A percentile compares a stretch with the other conserved stretches of the same genome.
These are phyloP conservation scores for Macrocystidia cucumis DNA, from an alignment of 1,284 basidiomycete species.

Conservation along the genomic window DNA sequence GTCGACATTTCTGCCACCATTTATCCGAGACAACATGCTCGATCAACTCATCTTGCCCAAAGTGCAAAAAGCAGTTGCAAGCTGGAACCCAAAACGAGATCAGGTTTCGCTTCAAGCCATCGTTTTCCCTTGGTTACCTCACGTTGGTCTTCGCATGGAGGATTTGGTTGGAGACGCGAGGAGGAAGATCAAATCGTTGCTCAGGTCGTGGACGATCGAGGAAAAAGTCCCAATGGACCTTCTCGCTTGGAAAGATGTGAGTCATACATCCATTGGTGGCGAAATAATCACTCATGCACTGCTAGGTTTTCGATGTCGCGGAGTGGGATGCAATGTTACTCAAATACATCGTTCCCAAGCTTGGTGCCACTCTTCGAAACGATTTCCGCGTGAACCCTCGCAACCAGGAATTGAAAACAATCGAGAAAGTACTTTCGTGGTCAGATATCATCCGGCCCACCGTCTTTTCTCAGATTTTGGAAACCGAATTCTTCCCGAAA, in stretches of 20 bases:
- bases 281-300: constrained; percentile 10
- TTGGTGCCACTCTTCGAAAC: constrained; percentile 72
- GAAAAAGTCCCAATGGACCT: constrained; percentile 76
- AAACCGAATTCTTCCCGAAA: constrained; percentile 91
- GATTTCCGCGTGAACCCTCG: constrained; percentile 87
- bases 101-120: constrained; percentile 66
- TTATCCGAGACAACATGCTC: constrained; percentile 91
- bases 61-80: constrained; percentile 74
- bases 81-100: constrained; percentile 68
- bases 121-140: constrained; percentile 94
- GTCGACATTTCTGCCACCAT: constrained; percentile 81
- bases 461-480: constrained; percentile 75
- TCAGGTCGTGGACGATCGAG: constrained; percentile 73
- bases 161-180: constrained; percentile 80
- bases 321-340: constrained; percentile 93
- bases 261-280: constrained; percentile 21
- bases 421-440: constrained; percentile 81
- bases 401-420: constrained; percentile 79
- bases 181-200: constrained; percentile 72
- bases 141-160: constrained; percentile 75
- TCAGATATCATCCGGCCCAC: constrained; percentile 61
- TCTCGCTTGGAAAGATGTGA: constrained; percentile 73
- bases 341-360: constrained; percentile 86
- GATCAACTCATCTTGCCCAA: constrained; percentile 96
- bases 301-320: constrained; percentile 59